These are phyloP conservation scores for Sugiyamaella smithiae DNA, from an alignment of 805 yeast genomes.

Conservation along the genomic window DNA sequence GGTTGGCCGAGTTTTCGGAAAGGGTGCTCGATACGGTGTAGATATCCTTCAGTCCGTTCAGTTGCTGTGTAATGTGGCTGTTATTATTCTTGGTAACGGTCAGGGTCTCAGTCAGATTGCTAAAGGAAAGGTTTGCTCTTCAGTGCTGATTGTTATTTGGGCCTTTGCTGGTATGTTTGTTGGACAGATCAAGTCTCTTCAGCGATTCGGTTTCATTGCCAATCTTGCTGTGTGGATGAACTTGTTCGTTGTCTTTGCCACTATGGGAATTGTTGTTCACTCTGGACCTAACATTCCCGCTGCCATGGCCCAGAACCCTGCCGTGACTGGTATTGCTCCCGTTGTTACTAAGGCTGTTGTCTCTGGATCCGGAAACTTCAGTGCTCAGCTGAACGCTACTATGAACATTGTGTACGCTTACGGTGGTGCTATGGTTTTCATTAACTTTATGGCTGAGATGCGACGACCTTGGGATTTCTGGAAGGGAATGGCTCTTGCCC, in stretches of 20 bases:
- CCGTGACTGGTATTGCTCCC: constrained; percentile 15
- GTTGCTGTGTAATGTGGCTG: constrained; percentile 44
- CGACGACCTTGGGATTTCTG: constrained; percentile 47
- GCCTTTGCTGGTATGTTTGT: constrained; percentile 43
- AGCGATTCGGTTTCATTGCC: constrained; percentile 42
- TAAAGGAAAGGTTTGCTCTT: constrained; percentile 37
- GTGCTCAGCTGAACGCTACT: constrained; percentile 38
- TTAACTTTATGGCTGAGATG: constrained; percentile 50
- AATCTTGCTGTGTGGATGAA: constrained; percentile 49
- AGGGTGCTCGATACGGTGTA: constrained; percentile 33
- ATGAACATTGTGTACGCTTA: constrained; percentile 48
- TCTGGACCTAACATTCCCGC: constrained; percentile 36
- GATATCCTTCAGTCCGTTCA: constrained; percentile 43
- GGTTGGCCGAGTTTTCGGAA: constrained; percentile 41
- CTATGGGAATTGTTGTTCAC: constrained; percentile 43
- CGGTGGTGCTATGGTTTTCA: constrained; percentile 52
- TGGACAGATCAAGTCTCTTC: constrained; percentile 42
- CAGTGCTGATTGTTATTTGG: constrained; percentile 44
- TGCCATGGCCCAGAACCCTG: constrained; percentile 17
- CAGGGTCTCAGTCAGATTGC: constrained; percentile 43
- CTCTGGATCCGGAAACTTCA: constrained; percentile 29
- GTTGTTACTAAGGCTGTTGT: constrained; percentile 30
- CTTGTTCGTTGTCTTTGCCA: constrained; percentile 42
- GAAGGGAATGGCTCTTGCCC: constrained; percentile 46
- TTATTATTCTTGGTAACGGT: constrained; percentile 42